Evolutionary conservation across 2,329 filamentous ascomycete species (phyloP).

Genomic region (Claviceps paspali): DNA sequence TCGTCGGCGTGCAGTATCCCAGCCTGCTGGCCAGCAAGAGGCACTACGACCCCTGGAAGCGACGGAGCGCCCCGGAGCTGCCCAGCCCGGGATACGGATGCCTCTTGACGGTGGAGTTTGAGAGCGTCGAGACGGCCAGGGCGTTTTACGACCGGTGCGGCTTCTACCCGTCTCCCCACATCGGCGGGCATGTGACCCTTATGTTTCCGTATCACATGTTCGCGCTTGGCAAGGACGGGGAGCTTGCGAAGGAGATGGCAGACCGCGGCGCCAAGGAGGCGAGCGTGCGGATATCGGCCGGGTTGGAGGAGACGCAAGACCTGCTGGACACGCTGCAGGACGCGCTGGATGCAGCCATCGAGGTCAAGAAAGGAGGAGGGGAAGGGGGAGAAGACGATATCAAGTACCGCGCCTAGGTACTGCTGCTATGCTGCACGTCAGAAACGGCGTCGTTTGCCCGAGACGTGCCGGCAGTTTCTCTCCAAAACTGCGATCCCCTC

Average conservation of each 20-base stretch:
- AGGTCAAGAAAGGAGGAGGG: slow-evolving; percentile 5
- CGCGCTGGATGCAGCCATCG: slow-evolving; percentile 8
- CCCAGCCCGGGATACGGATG: slow-evolving; percentile 37
- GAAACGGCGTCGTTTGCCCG: too few relatives aligned
- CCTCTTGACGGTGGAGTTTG: slow-evolving; percentile 36
- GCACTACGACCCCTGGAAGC: slow-evolving; percentile 21
- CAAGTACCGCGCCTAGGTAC: too few relatives aligned
- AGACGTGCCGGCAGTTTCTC: too few relatives aligned
- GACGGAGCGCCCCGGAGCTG: slow-evolving; percentile 26
- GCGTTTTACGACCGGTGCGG: slow-evolving; percentile 35
- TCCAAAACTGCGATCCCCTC: too few relatives aligned
- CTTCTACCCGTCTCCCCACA: slow-evolving; percentile 35
- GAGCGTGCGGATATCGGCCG: slow-evolving; percentile 31
- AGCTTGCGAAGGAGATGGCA: slow-evolving; percentile 22
- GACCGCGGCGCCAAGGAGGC: slow-evolving; percentile 22
- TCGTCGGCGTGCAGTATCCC: slow-evolving; percentile 30
- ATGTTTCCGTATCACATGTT: slow-evolving; percentile 30
- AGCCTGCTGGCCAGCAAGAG: slow-evolving; percentile 17
- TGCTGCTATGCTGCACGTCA: too few relatives aligned
- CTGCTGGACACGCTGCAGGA: slow-evolving; percentile 21
- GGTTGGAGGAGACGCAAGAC: slow-evolving; percentile 28
- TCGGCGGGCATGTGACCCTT: slow-evolving; percentile 37
- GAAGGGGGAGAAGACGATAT: neutral
- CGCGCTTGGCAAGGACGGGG: slow-evolving; percentile 24
- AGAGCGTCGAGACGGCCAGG: slow-evolving; percentile 20